Percentiles rank a stretch among this genome's conserved stretches.
These are phyloP conservation scores for Pseudogymnoascus sp. DNA, from an alignment of 2,329 filamentous ascomycete genomes.

Conservation along the genomic window DNA sequence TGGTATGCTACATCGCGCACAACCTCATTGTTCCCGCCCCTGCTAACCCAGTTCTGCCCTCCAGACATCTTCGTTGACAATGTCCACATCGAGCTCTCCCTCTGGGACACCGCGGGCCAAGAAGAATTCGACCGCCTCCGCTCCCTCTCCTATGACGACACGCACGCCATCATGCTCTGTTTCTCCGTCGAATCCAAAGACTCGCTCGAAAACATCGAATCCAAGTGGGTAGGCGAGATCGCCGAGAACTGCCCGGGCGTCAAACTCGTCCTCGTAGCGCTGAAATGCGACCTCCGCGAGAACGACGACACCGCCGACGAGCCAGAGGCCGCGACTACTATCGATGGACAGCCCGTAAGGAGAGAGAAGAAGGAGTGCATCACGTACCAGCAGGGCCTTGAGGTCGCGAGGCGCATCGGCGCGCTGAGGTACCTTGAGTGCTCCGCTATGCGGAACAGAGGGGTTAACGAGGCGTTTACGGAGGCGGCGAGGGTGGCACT, in stretches of 20 bases:
- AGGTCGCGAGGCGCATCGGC: conserved; percentile 84
- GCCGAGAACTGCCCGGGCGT: conserved; percentile 95
- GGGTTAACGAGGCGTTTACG: conserved; percentile 97
- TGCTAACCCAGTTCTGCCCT: conserved; percentile 15
- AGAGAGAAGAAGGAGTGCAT: conserved; percentile 66
- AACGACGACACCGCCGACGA: conserved; percentile 57
- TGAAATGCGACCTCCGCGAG: conserved; percentile 95
- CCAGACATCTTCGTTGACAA: conserved; percentile 96
- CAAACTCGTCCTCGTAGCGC: conserved; percentile 86
- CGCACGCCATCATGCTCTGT: conserved; percentile 97
- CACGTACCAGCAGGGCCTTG: conserved; percentile 82
- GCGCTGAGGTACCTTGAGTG: conserved; percentile 95
- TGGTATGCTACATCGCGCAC: conserved; percentile 41
- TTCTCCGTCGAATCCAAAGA: conserved; percentile 96
- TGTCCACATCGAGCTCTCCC: conserved; percentile 90
- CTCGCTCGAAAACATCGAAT: conserved; percentile 95
- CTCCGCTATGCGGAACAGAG: conserved; percentile 95
- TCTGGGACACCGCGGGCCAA: conserved; percentile 98
- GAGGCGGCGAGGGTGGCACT: conserved; percentile 93
- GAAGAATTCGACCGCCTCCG: conserved; percentile 97
- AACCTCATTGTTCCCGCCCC: conserved; percentile 10
- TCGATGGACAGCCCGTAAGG: conserved; percentile 32
- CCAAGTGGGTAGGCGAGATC: conserved; percentile 97
- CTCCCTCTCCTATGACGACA: conserved; percentile 93
- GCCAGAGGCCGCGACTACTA: conserved; percentile 35